Conservation (phyloP, 2,329 filamentous ascomycete genomes). For the Monilinia aucupariae region DNA sequence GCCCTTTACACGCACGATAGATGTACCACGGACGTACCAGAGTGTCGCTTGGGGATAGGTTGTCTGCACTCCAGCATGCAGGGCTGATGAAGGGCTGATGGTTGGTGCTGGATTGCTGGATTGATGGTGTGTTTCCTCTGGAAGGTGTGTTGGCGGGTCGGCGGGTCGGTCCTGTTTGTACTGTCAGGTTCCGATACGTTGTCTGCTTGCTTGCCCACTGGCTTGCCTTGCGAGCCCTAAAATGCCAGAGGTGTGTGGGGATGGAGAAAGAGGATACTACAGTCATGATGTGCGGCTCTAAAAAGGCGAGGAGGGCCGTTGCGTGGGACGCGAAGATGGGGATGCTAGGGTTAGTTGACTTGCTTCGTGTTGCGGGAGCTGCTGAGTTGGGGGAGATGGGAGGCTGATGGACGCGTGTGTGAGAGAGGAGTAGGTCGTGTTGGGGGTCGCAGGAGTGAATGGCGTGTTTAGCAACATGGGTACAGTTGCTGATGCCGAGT, state of each 20-base stretch:
- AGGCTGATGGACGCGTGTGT: neutral
- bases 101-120: constrained; percentile 14
- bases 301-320: neutral
- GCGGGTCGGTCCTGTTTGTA: constrained; percentile 11
- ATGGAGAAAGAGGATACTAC: neutral
- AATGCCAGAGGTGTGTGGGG: neutral
- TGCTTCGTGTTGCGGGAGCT: constrained; percentile 10
- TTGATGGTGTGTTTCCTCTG: neutral
- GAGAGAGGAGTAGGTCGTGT: constrained; percentile 1
- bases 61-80: constrained; percentile 8
- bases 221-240: neutral
- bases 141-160: constrained; percentile 12
- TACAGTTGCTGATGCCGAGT: neutral
- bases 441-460: neutral
- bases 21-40: neutral
- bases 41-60: neutral
- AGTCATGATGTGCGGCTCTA: constrained; percentile 11
- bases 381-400: neutral
- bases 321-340: constrained; percentile 10
- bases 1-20: neutral
- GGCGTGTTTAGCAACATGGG: constrained; percentile 3
- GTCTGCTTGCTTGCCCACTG: too few relatives aligned
- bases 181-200: neutral
- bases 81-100: constrained; percentile 12
- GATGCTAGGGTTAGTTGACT: neutral